Conservation (phyloP, 768 basidiomycete genomes). For the Leccinellum luteum region DNA sequence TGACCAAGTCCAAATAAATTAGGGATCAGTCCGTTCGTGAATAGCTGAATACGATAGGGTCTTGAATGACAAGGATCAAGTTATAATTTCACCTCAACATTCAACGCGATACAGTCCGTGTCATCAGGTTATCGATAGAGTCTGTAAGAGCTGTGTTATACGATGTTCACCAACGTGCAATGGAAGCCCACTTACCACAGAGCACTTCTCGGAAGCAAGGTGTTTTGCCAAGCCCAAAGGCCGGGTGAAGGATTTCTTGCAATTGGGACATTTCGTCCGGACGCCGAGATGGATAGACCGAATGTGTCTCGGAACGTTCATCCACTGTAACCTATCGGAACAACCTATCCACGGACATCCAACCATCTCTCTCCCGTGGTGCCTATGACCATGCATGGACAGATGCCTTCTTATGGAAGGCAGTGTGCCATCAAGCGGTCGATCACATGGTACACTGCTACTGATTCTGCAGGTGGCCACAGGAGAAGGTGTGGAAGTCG, state of each 20-base stretch:
- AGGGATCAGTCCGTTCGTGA: not conserved
- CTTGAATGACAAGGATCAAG: not conserved
- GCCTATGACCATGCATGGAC: slow-evolving; percentile 3
- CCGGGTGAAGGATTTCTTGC: slow-evolving; percentile 10
- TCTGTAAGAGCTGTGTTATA: not conserved
- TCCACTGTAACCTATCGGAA: slow-evolving; percentile 3
- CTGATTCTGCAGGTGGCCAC: not conserved
- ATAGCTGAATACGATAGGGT: not conserved
- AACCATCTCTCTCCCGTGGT: slow-evolving; percentile 1
- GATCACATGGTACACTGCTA: not conserved
- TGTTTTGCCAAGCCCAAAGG: slow-evolving; percentile 12
- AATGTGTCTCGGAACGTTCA: slow-evolving; percentile 10
- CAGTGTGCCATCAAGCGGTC: not conserved
- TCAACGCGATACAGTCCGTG: not conserved
- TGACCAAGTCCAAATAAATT: not conserved
- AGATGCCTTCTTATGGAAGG: slow-evolving; percentile 4
- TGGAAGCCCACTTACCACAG: not conserved
- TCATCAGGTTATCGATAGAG: not conserved
- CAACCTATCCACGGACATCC: slow-evolving; percentile 8
- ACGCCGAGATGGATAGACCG: slow-evolving; percentile 9
- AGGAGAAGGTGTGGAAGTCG: not conserved
- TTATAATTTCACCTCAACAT: not conserved
- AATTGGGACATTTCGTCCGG: slow-evolving; percentile 7
- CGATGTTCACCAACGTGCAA: not conserved
- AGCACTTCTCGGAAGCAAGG: slow-evolving; percentile 7